Percentiles rank a stretch among this genome's conserved stretches.
Evolutionary conservation across 345 rosid genomes (phyloP).

Genomic region (Passiflora organensis): DNA sequence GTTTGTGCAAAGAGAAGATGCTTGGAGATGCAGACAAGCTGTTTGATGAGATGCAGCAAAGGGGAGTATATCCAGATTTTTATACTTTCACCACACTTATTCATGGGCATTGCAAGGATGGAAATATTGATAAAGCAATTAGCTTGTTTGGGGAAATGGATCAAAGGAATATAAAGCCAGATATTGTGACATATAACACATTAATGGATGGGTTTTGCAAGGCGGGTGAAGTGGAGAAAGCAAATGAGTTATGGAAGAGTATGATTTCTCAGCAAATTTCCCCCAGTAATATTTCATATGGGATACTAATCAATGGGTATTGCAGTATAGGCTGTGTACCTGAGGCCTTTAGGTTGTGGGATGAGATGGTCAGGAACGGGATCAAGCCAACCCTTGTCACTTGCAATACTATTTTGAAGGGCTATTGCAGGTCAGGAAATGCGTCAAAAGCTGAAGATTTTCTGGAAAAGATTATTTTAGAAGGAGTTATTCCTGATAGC

Average conservation of each 20-base stretch:
- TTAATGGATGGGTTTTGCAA: constrained; percentile 76
- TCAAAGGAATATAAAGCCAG: constrained; percentile 55
- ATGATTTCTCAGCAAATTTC: constrained; percentile 44
- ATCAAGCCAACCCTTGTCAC: constrained; percentile 55
- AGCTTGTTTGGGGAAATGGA: constrained; percentile 51
- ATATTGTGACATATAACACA: constrained; percentile 72
- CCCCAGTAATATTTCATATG: constrained; percentile 60
- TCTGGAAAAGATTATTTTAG: constrained; percentile 48
- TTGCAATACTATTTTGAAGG: constrained; percentile 66
- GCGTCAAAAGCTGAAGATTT: constrained; percentile 55
- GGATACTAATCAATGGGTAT: constrained; percentile 59
- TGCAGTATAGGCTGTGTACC: constrained; percentile 49
- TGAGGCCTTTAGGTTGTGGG: constrained; percentile 67
- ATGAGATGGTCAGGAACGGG: constrained; percentile 58
- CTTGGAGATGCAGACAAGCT: constrained; percentile 58
- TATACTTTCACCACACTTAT: constrained; percentile 71
- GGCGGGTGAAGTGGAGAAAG: constrained; percentile 57
- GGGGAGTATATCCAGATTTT: constrained; percentile 61
- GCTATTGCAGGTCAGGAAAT: constrained; percentile 65
- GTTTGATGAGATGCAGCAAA: constrained; percentile 57
- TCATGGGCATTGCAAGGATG: constrained; percentile 69
- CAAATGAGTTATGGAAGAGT: constrained; percentile 51
- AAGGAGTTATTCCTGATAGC: constrained; percentile 56
- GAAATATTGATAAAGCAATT: constrained; percentile 54
- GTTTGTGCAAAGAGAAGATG: constrained; percentile 67